Evolutionary conservation across 192 early-diverging fungal genomes (phyloP).

Genomic region (Rhizoclosmatium globosum): DNA sequence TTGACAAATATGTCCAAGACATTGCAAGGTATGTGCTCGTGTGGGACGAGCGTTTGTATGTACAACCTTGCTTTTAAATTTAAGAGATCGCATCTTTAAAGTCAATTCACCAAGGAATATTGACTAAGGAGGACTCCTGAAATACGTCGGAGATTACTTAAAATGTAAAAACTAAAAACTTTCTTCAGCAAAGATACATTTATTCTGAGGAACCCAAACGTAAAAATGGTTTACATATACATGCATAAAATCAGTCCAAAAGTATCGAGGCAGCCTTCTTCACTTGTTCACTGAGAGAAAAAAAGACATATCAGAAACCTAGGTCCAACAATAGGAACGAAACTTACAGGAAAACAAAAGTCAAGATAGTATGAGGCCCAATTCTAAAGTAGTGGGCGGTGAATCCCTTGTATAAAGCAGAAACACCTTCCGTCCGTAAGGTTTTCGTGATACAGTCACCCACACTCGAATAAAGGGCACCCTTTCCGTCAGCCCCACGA

Average conservation of each 20-base stretch:
- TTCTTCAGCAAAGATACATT: too few species aligned
- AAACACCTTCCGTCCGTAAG: conserved; percentile 78
- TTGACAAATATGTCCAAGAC: too few species aligned
- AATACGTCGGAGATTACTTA: too few species aligned
- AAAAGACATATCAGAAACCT: background rate
- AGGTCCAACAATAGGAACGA: conserved; percentile 25
- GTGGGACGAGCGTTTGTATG: too few species aligned
- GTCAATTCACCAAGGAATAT: too few species aligned
- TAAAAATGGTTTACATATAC: too few species aligned
- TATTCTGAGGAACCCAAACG: too few species aligned
- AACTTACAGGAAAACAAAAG: conserved; percentile 81
- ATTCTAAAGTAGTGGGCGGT: conserved; percentile 89
- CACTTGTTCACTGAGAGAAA: conserved; percentile 29
- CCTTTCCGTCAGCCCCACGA: conserved; percentile 64
- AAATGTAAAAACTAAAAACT: too few species aligned
- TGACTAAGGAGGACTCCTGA: too few species aligned
- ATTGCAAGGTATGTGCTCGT: too few species aligned
- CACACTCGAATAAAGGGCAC: conserved; percentile 81
- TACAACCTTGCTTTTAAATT: too few species aligned
- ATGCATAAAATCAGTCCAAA: conserved; percentile 19
- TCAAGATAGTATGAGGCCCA: conserved; percentile 94
- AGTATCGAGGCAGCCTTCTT: conserved; percentile 23
- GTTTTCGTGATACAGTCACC: conserved; percentile 90
- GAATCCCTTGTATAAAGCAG: conserved; percentile 93
- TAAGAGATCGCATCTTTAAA: too few species aligned